Conservation (phyloP, 768 basidiomycete genomes). For the Lactifluus pinguis region DNA sequence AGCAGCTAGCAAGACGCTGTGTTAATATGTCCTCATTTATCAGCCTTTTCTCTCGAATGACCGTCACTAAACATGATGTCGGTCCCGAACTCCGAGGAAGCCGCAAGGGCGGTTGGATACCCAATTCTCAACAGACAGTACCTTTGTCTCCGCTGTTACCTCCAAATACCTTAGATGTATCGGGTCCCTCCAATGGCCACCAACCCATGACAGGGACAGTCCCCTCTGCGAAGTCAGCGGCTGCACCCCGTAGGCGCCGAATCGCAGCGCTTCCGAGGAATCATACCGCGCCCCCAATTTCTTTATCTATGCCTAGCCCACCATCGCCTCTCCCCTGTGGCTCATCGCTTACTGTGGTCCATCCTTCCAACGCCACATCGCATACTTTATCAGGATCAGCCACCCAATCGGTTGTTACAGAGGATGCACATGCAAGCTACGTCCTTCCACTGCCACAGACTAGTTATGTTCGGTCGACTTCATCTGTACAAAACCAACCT, state of each 20-base stretch:
- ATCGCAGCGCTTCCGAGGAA: conserved; percentile 5
- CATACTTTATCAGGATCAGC: too few relatives aligned
- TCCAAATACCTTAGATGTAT: not conserved
- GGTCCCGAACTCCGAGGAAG: not conserved
- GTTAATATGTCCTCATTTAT: not conserved
- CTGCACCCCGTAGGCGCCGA: conserved; percentile 1
- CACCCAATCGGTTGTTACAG: not conserved
- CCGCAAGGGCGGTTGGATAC: not conserved
- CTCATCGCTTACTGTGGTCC: not conserved
- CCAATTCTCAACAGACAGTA: not conserved
- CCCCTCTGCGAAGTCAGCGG: not conserved
- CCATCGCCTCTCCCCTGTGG: not conserved
- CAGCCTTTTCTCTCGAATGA: not conserved
- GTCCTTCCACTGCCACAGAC: not conserved
- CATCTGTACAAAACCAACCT: not conserved
- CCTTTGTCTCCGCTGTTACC: not conserved
- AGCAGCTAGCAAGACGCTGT: not conserved
- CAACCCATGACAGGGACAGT: not conserved
- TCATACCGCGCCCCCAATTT: not conserved
- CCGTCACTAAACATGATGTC: not conserved
- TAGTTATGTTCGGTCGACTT: too few relatives aligned
- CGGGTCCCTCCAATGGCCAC: not conserved
- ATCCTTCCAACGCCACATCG: not conserved
- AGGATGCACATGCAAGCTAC: not conserved
- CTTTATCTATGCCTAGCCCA: not conserved